These are phyloP conservation scores for Didymosphaeria variabile DNA, from an alignment of 2,329 filamentous ascomycete genomes.

Conservation along the genomic window DNA sequence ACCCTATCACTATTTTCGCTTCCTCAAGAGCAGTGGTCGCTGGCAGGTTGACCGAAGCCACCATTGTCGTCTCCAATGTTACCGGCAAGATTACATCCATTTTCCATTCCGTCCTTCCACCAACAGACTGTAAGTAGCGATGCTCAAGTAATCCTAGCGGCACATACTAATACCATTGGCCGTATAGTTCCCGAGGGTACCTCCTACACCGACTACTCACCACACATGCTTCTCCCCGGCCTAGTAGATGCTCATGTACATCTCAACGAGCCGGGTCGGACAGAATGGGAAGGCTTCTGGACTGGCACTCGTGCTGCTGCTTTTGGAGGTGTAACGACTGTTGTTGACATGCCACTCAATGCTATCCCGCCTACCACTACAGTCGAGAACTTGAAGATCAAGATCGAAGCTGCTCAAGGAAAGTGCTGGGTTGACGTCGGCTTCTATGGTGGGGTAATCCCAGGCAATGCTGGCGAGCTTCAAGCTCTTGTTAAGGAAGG, in stretches of 20 bases:
- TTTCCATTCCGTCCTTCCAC: slow-evolving; percentile 76
- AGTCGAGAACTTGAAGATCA: slow-evolving; percentile 80
- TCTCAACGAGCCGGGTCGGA: slow-evolving; percentile 94
- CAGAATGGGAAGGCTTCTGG: slow-evolving; percentile 98
- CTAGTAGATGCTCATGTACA: slow-evolving; percentile 97
- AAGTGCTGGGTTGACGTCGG: slow-evolving; percentile 99
- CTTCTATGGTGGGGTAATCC: slow-evolving; percentile 94
- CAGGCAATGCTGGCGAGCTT: slow-evolving; percentile 83
- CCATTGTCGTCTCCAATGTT: slow-evolving; percentile 76
- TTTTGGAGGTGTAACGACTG: slow-evolving; percentile 94
- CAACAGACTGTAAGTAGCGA: slow-evolving; percentile 62
- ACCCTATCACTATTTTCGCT: slow-evolving; percentile 76
- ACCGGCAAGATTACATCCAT: slow-evolving; percentile 88
- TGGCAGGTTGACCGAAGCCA: slow-evolving; percentile 79
- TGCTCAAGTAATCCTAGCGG: neutral
- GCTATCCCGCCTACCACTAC: slow-evolving; percentile 97
- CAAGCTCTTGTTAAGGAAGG: slow-evolving; percentile 83
- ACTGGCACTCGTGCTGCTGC: slow-evolving; percentile 94
- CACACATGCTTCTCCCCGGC: slow-evolving; percentile 85
- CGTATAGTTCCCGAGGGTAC: slow-evolving; percentile 68
- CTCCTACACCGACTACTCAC: slow-evolving; percentile 83
- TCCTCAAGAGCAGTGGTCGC: slow-evolving; percentile 86
- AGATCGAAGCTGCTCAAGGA: slow-evolving; percentile 81
- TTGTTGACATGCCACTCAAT: slow-evolving; percentile 97
- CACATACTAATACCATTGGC: neutral